phyloP scores from a whole-genome alignment of 352 stramenopile genomes.

The Globisporangium lucens region DNA sequence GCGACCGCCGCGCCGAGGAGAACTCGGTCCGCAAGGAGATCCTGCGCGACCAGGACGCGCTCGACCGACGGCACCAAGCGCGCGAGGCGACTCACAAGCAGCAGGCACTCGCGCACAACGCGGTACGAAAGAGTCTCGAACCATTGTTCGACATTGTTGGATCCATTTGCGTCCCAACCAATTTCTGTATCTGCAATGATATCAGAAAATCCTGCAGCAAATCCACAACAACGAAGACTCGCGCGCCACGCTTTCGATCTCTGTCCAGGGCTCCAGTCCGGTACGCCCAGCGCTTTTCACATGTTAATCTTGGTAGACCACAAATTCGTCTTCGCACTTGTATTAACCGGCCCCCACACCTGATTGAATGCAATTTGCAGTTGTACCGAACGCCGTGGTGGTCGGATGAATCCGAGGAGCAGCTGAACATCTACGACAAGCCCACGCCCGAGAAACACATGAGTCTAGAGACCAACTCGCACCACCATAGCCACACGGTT shows the following conservation, averaged over 20 bases:
- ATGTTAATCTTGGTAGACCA: not conserved
- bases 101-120: constrained; percentile 13
- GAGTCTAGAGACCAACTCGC: constrained; percentile 12
- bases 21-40: not conserved
- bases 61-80: constrained; percentile 21
- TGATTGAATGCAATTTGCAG: constrained; percentile 7
- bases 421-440: constrained; percentile 19
- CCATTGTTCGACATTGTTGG: not conserved
- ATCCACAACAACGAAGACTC: constrained; percentile 28
- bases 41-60: constrained; percentile 20
- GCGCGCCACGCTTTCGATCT: constrained; percentile 19
- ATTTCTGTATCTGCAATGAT: too few relatives aligned
- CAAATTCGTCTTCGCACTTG: too few relatives aligned
- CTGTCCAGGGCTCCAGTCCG: constrained; percentile 25
- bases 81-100: constrained; percentile 22
- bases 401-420: constrained; percentile 35
- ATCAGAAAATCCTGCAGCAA: constrained; percentile 23
- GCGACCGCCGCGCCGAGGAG: not conserved
- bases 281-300: constrained; percentile 13
- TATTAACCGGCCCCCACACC: too few relatives aligned
- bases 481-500: constrained; percentile 18
- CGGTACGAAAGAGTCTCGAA: constrained; percentile 14
- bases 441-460: constrained; percentile 15
- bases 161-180: too few relatives aligned
- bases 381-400: constrained; percentile 39